These are phyloP conservation scores for Dictyophora rubrovolvata DNA, from an alignment of 768 basidiomycete genomes.

Conservation along the genomic window DNA sequence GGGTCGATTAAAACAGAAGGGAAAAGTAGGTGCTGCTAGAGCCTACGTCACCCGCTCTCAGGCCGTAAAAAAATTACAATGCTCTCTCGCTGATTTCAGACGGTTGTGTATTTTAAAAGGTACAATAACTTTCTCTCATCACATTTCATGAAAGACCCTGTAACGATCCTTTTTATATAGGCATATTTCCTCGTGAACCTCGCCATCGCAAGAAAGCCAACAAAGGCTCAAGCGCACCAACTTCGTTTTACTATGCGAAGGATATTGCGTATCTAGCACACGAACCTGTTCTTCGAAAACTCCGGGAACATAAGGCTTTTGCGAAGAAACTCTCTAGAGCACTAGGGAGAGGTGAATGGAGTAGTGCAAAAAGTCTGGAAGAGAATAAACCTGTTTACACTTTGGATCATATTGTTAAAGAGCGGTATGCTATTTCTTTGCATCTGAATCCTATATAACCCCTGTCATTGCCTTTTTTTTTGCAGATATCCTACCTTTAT, in stretches of 20 bases:
- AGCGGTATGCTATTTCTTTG: constrained; percentile 50
- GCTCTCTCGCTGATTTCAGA: constrained; percentile 93
- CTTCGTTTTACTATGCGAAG: constrained; percentile 97
- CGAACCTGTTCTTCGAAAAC: constrained; percentile 86
- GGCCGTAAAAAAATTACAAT: constrained; percentile 92
- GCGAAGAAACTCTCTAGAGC: constrained; percentile 94
- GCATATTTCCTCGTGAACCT: constrained; percentile 96
- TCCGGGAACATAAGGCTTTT: constrained; percentile 96
- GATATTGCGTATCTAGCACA: constrained; percentile 96
- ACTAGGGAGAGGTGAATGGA: constrained; percentile 91
- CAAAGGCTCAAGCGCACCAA: constrained; percentile 93
- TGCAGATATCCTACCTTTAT: constrained; percentile 91
- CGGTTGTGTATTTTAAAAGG: constrained; percentile 96
- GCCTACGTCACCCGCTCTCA: constrained; percentile 84
- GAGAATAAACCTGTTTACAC: constrained; percentile 86
- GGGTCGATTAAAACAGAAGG: constrained; percentile 75
- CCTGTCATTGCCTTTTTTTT: constrained; percentile 11
- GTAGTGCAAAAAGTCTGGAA: constrained; percentile 84
- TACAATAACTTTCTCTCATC: constrained; percentile 21
- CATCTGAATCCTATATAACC: background rate
- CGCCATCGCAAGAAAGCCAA: constrained; percentile 86
- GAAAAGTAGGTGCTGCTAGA: constrained; percentile 85
- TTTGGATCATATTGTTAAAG: constrained; percentile 95
- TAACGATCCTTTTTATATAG: constrained; percentile 28
- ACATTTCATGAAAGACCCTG: background rate